Evolutionary conservation across 306 rosid genomes (phyloP), one percentile per base, ranked within the genome.

Genomic region (Aeschynomene evenia): DNA sequence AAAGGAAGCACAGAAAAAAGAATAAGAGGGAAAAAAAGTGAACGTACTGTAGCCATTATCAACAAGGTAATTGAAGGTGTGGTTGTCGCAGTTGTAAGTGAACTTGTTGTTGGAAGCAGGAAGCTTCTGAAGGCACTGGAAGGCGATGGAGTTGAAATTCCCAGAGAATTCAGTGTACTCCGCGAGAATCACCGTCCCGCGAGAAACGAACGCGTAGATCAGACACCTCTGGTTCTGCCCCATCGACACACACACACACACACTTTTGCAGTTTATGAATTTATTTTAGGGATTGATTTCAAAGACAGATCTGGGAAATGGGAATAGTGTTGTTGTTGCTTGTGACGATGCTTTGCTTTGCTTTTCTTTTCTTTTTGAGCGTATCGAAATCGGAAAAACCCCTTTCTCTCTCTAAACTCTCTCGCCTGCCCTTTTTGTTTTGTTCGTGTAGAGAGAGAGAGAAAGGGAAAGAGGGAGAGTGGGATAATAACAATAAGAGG

Each of bases 171-270:
- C 86, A 0, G 83, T 74, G 83, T 74, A 74, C 20, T 82, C 86
- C 10, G 86, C 83, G 50, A 82, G 81, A 48, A 82, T 45, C 34
- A 70, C 56, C 0, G 83, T 82, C 59, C 83, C 86, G 0, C 86
- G 82, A 20, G 86, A 80, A 20, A 82, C 81, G 28, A 82, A 82
- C 8, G 83, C 73, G 83, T 82, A 82, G 75, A 82, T 82, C 80
- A 82, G 77, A 26, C 83, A 43, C 48, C 67, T 72, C 49, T 74
- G 86, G 8, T 73, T 73, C n/a, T 50, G 51, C 61, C 78, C 81
- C 86, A 82, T 82, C 51, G 59, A 16, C 1, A 3, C 7, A 11
- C 3, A 10, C 31, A 28, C 31, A 28, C 31, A 28, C 31, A 28
- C 31, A 26, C 29, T 28, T 28, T 4, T 45, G 2, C 48, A 5